A percentile compares a stretch with the other conserved stretches of the same genome.
Evolutionary conservation across 176 grass and related monocot genomes (phyloP).

Genomic region (Aegilops bicornis): DNA sequence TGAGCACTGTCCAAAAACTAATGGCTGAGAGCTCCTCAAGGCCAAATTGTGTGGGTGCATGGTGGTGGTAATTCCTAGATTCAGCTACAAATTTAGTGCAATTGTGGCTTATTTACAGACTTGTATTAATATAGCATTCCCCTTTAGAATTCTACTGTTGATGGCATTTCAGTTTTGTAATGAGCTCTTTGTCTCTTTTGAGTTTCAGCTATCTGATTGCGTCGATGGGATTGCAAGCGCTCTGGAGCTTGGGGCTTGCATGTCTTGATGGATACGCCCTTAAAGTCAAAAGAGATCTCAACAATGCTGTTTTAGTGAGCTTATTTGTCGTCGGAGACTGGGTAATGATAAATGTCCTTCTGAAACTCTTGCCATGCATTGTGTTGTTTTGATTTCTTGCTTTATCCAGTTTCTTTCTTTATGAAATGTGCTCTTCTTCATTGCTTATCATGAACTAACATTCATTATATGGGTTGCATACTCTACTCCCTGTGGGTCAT

Average conservation of each 20-base stretch:
- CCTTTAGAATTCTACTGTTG: neutral
- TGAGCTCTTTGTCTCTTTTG: conserved; percentile 8
- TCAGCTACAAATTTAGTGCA: neutral
- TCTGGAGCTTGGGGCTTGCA: conserved; percentile 89
- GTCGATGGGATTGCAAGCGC: conserved; percentile 84
- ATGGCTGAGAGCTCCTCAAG: neutral
- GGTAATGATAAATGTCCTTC: conserved; percentile 56
- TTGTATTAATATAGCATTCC: neutral
- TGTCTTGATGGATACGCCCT: conserved; percentile 86
- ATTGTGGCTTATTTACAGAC: neutral
- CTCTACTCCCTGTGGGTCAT: too few species aligned
- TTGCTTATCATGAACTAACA: neutral
- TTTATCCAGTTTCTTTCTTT: neutral
- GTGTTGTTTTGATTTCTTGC: neutral
- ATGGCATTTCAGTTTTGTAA: neutral
- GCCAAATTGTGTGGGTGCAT: neutral
- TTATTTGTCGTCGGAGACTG: conserved; percentile 91
- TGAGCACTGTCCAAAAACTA: neutral
- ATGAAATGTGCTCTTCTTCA: neutral
- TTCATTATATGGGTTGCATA: neutral
- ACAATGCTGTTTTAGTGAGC: conserved; percentile 71
- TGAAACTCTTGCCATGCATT: neutral
- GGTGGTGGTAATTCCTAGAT: neutral
- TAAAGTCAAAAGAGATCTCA: conserved; percentile 62
- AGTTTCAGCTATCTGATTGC: conserved; percentile 84